Evolutionary conservation across 805 yeast species (phyloP).

Genomic region (Schizosaccharomyces octosporus): DNA sequence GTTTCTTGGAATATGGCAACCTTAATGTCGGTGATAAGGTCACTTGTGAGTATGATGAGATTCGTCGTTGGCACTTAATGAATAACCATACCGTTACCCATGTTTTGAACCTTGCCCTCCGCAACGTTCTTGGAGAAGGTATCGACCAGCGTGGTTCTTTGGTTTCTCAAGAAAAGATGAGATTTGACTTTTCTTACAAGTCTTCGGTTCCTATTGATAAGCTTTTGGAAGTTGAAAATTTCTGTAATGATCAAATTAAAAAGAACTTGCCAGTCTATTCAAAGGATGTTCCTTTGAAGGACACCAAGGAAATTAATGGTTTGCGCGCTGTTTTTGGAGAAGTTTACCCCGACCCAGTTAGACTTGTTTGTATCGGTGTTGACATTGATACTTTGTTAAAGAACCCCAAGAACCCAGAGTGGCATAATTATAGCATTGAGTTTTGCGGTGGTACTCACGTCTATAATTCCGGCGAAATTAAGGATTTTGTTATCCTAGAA

Average conservation of each 20-base stretch:
- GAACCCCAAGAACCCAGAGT: slow-evolving; percentile 45
- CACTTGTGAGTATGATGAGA: slow-evolving; percentile 74
- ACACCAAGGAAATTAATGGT: slow-evolving; percentile 55
- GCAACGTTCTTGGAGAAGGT: slow-evolving; percentile 63
- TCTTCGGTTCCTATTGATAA: slow-evolving; percentile 53
- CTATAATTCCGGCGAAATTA: slow-evolving; percentile 72
- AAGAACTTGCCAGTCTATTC: slow-evolving; percentile 51
- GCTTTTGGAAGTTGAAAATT: slow-evolving; percentile 47
- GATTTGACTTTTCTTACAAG: slow-evolving; percentile 92
- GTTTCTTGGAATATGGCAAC: slow-evolving; percentile 53
- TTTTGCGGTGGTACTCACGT: slow-evolving; percentile 99
- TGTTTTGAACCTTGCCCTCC: slow-evolving; percentile 66
- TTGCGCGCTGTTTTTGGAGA: slow-evolving; percentile 97
- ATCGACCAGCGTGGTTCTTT: slow-evolving; percentile 92
- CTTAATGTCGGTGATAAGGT: slow-evolving; percentile 43
- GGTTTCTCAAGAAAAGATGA: slow-evolving; percentile 80
- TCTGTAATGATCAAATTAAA: slow-evolving; percentile 47
- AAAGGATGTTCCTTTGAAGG: slow-evolving; percentile 50
- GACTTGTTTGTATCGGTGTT: slow-evolving; percentile 88
- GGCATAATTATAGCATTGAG: slow-evolving; percentile 65
- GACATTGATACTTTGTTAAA: slow-evolving; percentile 60
- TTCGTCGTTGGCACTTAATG: slow-evolving; percentile 87
- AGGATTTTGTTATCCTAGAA: slow-evolving; percentile 69
- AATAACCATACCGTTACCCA: slow-evolving; percentile 98
- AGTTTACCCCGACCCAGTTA: slow-evolving; percentile 95